Evolutionary conservation across 208 protist species (phyloP).

Genomic region (Acanthamoeba royreba): DNA sequence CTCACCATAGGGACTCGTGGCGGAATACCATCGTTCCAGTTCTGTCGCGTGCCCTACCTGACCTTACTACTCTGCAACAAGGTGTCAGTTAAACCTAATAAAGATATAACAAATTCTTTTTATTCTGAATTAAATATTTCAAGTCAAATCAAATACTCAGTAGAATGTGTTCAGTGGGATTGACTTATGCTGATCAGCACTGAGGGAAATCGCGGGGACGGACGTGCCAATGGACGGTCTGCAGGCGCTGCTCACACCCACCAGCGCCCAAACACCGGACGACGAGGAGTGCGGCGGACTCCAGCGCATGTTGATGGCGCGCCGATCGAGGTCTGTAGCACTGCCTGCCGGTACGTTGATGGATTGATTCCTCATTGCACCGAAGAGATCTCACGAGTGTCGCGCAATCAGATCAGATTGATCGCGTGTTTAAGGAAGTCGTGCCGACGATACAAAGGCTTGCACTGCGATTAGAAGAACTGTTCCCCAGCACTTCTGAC

Average conservation of each 20-base stretch:
- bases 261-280: not conserved
- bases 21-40: no score
- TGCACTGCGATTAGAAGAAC: not conserved
- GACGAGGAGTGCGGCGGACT: not conserved
- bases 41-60: no score
- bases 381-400: not conserved
- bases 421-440: slow-evolving; percentile 20
- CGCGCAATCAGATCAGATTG: not conserved
- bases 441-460: not conserved
- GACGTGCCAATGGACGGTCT: not conserved
- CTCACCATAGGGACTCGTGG: no score
- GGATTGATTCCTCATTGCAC: not conserved
- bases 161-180: no score
- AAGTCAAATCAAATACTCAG: no score
- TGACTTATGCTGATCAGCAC: no score
- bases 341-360: not conserved
- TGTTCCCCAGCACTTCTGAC: not conserved
- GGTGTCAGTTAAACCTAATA: no score
- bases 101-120: no score
- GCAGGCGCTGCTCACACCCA: not conserved
- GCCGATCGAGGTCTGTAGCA: not conserved
- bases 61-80: no score
- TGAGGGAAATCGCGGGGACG: not conserved
- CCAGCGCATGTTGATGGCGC: not conserved
- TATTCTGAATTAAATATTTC: no score